A percentile compares a stretch with the other conserved stretches of the same genome.
These are phyloP conservation scores for Mycena polygramma DNA, from an alignment of 768 basidiomycete species.

Conservation along the genomic window DNA sequence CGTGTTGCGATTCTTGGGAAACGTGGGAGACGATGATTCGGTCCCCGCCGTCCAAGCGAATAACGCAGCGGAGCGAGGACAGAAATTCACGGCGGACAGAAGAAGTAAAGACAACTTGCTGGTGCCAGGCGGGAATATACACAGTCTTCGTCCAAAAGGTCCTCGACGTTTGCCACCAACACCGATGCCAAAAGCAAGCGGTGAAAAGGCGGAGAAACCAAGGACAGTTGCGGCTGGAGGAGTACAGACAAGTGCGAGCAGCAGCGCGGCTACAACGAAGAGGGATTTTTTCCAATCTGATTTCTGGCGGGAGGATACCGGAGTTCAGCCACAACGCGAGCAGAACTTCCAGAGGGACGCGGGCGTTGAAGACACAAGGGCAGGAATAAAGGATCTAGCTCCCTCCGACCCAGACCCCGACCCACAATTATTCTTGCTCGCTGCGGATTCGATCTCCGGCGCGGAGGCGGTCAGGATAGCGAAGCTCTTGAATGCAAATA, in stretches of 20 bases:
- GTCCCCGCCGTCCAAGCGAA: not conserved
- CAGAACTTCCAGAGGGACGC: not conserved
- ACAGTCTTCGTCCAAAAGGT: not conserved
- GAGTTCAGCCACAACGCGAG: not conserved
- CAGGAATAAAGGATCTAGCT: not conserved
- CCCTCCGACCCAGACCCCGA: not conserved
- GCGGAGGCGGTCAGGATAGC: not conserved
- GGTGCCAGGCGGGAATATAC: not conserved
- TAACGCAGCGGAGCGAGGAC: not conserved
- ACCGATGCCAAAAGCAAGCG: not conserved
- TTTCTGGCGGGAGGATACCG: not conserved
- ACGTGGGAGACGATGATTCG: not conserved
- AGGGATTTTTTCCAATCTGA: not conserved
- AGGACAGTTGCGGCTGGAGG: not conserved
- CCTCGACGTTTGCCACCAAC: not conserved
- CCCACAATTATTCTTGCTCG: not conserved
- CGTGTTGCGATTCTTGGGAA: not conserved
- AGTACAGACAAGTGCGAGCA: not conserved
- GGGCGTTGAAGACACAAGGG: not conserved
- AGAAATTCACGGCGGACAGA: not conserved
- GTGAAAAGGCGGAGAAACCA: not conserved
- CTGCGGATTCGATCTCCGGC: slow-evolving; percentile 6
- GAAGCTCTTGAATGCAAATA: slow-evolving; percentile 8
- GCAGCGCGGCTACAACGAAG: no score
- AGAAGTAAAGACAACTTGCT: not conserved